Conservation (phyloP, 78 protist genomes). For the Creolimax fragrantissima region DNA sequence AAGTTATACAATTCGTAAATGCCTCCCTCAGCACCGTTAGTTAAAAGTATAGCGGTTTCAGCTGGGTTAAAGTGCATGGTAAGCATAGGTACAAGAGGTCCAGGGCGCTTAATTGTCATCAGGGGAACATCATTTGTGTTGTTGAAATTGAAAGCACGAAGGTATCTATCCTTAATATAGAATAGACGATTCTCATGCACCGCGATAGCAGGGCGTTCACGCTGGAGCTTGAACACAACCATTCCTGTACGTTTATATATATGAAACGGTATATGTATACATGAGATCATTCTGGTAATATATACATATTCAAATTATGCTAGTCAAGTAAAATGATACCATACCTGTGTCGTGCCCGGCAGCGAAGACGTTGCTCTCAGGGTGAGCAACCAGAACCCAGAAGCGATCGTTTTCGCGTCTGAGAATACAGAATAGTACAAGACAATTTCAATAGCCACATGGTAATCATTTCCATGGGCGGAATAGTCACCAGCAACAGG, state of each 20-base stretch:
- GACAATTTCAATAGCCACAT: no score
- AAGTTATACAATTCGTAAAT: constrained; percentile 71
- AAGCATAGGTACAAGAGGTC: not conserved
- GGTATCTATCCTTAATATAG: constrained; percentile 69
- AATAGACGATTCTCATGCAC: constrained; percentile 44
- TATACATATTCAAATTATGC: no score
- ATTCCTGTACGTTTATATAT: no score
- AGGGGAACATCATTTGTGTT: constrained; percentile 1
- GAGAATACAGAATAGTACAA: no score
- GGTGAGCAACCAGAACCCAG: constrained; percentile 92
- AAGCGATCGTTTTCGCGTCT: constrained; percentile 86
- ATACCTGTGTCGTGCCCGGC: constrained; percentile 95
- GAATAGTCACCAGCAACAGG: no score
- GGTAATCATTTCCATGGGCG: no score
- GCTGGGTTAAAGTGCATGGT: constrained; percentile 65
- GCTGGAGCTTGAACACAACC: constrained; percentile 88
- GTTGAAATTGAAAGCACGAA: not conserved
- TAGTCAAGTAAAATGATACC: constrained; percentile 54
- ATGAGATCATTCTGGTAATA: no score
- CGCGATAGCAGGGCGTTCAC: constrained; percentile 86
- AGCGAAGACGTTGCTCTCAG: constrained; percentile 77
- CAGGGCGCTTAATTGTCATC: constrained; percentile 9
- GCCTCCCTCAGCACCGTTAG: constrained; percentile 71
- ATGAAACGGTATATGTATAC: no score
- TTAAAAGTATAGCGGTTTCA: constrained; percentile 57